Evolutionary conservation across 148 eudicot genomes (phyloP).

Genomic region (Arctostaphylos glauca): DNA sequence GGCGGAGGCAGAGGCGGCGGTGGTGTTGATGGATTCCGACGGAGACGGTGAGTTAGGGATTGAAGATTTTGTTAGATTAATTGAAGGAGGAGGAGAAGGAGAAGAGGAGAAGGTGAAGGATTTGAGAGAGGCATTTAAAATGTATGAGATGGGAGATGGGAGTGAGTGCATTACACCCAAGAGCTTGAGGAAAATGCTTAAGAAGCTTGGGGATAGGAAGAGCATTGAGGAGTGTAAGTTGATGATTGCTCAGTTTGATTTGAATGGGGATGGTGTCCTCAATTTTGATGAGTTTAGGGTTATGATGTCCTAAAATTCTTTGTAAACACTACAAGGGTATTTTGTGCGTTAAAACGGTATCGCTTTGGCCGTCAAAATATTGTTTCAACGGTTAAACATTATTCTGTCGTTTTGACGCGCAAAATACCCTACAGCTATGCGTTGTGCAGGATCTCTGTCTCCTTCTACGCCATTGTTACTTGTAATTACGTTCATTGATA

Average conservation of each 20-base stretch:
- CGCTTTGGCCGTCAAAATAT: too few species aligned
- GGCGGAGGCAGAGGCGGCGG: constrained; percentile 40
- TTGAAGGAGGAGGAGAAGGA: constrained; percentile 33
- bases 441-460: too few species aligned
- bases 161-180: constrained; percentile 30
- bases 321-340: too few species aligned
- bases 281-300: constrained; percentile 31
- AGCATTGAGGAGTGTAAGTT: constrained; percentile 18
- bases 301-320: constrained; percentile 25
- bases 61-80: constrained; percentile 37
- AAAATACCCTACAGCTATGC: too few species aligned
- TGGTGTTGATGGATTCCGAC: constrained; percentile 36
- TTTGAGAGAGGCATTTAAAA: constrained; percentile 29
- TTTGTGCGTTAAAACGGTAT: too few species aligned
- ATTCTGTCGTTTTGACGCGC: too few species aligned
- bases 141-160: constrained; percentile 33
- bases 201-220: constrained; percentile 20
- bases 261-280: constrained; percentile 34
- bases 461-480: too few species aligned
- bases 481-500: too few species aligned
- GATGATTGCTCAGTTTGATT: constrained; percentile 30
- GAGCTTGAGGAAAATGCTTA: constrained; percentile 31
- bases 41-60: constrained; percentile 44
- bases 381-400: too few species aligned
- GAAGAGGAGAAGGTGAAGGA: constrained; percentile 36